Percentiles rank a stretch among this genome's conserved stretches.
Conservation (phyloP, 257 asterid genomes). For the Jaltomata sinuosa region DNA sequence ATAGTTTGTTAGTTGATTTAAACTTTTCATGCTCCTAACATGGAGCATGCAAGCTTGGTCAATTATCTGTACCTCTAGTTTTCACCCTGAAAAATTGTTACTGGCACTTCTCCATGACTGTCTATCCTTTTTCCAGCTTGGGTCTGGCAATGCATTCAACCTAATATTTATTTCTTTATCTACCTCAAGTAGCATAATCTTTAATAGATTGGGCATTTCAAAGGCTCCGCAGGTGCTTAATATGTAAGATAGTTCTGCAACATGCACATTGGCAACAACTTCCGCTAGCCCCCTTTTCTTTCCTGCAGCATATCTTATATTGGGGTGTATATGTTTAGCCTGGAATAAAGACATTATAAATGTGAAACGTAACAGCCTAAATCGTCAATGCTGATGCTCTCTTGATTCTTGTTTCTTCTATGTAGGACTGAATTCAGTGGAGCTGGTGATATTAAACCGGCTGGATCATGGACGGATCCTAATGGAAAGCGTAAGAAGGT, state of each 20-base stretch:
- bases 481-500: conserved; percentile 50
- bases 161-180: neutral
- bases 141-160: neutral
- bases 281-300: neutral
- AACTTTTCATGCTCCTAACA: neutral
- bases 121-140: neutral
- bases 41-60: neutral
- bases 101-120: neutral
- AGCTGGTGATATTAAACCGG: conserved; percentile 22
- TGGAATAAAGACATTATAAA: neutral
- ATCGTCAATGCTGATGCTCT: conserved; percentile 13
- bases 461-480: conserved; percentile 52
- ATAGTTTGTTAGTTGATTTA: neutral
- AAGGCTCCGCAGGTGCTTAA: neutral
- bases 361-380: neutral
- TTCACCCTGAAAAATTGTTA: neutral
- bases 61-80: neutral
- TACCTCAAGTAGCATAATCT: neutral
- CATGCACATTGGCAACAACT: neutral
- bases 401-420: conserved; percentile 18
- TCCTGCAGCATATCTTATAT: neutral
- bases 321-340: neutral
- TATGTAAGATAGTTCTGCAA: neutral
- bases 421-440: conserved; percentile 34
- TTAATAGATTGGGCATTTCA: neutral